Evolutionary conservation across 495 filamentous ascomycete species (phyloP), one percentile per base, ranked within the genome.

Genomic region (Margaritispora aquatica): DNA sequence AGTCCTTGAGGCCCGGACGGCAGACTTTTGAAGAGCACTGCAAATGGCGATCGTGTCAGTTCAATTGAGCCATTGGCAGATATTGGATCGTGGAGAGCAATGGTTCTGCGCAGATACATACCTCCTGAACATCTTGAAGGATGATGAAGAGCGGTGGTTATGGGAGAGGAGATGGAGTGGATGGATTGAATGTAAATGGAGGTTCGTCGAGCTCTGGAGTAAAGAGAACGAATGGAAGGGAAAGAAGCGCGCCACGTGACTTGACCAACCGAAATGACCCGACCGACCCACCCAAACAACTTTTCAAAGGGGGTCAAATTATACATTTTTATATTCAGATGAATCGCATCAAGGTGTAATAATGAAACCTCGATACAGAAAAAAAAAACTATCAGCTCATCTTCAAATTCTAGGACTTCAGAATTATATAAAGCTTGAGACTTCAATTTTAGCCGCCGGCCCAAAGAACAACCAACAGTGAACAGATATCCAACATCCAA

Each of bases 91-190:
- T 55, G 46, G 59, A 54, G 41, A 58, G 26, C 60, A 65, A 49
- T 51, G 23, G 36, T 36, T 29, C 36, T 34, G 29, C 29, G 64
- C 51, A 52, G 34, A 50, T 57, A 78, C 86, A 76, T 77, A 92
- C 88, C 88, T 91, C 88, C 89, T 90, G 81, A 89, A 89, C 88
- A 92, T 92, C 79, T 75, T 89, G 84, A 78, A 70, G 57, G 66
- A 69, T 70, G 68, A 59, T 47, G 54, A 65, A 70, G 67, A 65
- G 66, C 62, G 51, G 50, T 63, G 58, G 58, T 52, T 60, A 66
- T 69, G 70, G 56, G 67, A 69, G 68, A 67, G 72, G 71, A 70
- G 73, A 71, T 64, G 61, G 51, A 48, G 65, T 49, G 54, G 58
- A 63, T 63, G 55, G 41, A 38, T 22, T 24, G 46, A 58, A 57